Evolutionary conservation across 2,329 filamentous ascomycete genomes (phyloP), one percentile per base, ranked within the genome.

Genomic region (Colletotrichum sansevieriae): DNA sequence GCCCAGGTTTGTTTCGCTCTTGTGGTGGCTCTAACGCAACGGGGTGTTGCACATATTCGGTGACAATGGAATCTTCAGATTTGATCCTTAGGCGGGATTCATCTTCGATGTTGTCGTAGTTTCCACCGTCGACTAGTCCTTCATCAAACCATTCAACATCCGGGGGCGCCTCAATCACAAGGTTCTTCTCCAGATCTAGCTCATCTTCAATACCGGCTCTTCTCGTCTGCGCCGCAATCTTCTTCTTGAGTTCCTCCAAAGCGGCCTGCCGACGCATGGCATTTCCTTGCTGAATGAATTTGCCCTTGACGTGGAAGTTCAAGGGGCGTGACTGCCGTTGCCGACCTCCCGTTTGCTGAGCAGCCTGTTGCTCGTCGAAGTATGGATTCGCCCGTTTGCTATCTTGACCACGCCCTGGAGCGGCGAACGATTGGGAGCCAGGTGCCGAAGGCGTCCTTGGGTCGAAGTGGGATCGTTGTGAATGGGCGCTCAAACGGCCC

Each of bases 61-160:
- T 98, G 68, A 99, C 89, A 74, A 98, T 95, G 59, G 90, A 92
- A 77, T 98, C 94, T n/a, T 90, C 82, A 0, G 89, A 88, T 44
- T 89, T 86, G 71, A 97, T 87, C 78, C 95, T 96, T 69, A 96
- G 83, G 49, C 88, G 90, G 15, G 82, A 80, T 0, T 87, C 83
- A 67, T 91, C 82, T 29, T 91, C 88, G 66, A 96, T 87, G 69
- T 86, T 85, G 67, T 91, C 87, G 80, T 98, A 98, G 47, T 87
- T 87, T 47, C 91, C 93, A 49, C 91, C 93, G 59, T 92, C 87
- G 15, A 97, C 85, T 18, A 98, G 83, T 2, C 91, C 93, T 81
- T 98, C 95, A 74, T 99, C 96, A 93, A 95, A 98, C 96, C 96
- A 99, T 79, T 99, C 96, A 47, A 98, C 87, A 8, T 91, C 91